Conservation (phyloP, 805 yeast species). For the Candida oleophila region DNA sequence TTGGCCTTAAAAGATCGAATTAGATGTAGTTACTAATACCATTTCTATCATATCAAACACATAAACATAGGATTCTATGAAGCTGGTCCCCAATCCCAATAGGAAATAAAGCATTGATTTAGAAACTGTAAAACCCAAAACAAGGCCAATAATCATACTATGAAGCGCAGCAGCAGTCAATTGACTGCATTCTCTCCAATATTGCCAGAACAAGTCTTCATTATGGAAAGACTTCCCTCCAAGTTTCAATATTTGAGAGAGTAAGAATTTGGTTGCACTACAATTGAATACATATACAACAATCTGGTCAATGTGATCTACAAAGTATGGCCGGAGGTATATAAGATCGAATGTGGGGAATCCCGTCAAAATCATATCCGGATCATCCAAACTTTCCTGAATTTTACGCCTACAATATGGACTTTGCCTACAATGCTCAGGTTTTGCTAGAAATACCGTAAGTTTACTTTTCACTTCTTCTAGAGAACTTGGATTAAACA, state of each 20-base stretch:
- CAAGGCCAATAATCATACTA: conserved; percentile 15
- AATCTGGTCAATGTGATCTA: conserved; percentile 9
- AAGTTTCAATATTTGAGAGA: neutral
- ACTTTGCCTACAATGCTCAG: conserved; percentile 10
- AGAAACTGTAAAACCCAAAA: conserved; percentile 16
- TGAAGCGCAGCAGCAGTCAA: conserved; percentile 15
- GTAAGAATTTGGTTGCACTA: neutral
- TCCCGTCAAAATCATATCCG: conserved; percentile 8
- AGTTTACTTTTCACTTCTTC: conserved; percentile 8
- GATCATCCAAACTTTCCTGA: conserved; percentile 1
- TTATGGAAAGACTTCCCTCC: neutral
- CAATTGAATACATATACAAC: conserved; percentile 1
- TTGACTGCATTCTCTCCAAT: conserved; percentile 13
- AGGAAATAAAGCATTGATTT: conserved; percentile 17
- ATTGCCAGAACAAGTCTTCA: conserved; percentile 7
- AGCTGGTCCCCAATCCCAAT: conserved; percentile 12
- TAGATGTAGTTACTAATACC: conserved; percentile 5
- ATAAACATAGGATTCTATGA: conserved; percentile 14
- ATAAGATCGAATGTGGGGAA: conserved; percentile 16
- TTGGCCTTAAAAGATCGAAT: conserved; percentile 3
- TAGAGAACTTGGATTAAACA: conserved; percentile 14
- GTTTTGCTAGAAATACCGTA: neutral
- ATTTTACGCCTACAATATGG: neutral
- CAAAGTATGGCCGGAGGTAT: conserved; percentile 14
- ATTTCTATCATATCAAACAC: conserved; percentile 6